Evolutionary conservation across 129 eudicot genomes (phyloP).

Genomic region (Heracleum sosnowskyi): DNA sequence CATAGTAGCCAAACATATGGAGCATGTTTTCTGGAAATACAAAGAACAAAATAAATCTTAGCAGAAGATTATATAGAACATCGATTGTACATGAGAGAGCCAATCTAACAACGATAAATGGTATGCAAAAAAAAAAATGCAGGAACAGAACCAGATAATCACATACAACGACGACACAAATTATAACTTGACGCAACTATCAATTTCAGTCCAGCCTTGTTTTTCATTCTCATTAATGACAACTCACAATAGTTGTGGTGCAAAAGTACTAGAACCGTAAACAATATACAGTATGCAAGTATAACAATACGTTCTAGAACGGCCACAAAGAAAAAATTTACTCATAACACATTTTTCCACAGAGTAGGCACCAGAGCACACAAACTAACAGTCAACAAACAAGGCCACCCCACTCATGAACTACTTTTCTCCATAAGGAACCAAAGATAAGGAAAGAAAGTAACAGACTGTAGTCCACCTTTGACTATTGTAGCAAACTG

Average conservation of each 20-base stretch:
- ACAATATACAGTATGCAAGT: too few species aligned
- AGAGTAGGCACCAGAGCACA: not conserved
- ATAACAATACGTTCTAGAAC: not conserved
- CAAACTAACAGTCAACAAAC: not conserved
- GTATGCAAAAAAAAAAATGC: not conserved
- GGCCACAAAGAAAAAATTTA: not conserved
- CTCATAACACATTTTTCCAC: not conserved
- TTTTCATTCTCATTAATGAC: not conserved
- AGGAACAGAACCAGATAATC: not conserved
- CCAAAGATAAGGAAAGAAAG: not conserved
- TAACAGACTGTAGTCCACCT: not conserved
- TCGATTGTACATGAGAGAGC: not conserved
- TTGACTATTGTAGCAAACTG: not conserved
- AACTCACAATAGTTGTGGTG: not conserved
- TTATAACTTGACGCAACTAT: not conserved
- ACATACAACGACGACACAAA: not conserved
- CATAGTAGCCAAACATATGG: constrained; percentile 76
- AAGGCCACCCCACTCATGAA: not conserved
- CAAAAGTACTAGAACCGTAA: not conserved
- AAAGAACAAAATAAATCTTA: not conserved
- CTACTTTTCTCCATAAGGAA: not conserved
- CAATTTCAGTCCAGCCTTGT: not conserved
- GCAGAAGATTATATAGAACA: not conserved
- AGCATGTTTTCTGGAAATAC: constrained; percentile 36
- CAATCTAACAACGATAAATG: not conserved